A percentile compares a stretch with the other conserved stretches of the same genome.
Evolutionary conservation across 2,329 filamentous ascomycete genomes (phyloP).

Genomic region (Venturia nashicola): DNA sequence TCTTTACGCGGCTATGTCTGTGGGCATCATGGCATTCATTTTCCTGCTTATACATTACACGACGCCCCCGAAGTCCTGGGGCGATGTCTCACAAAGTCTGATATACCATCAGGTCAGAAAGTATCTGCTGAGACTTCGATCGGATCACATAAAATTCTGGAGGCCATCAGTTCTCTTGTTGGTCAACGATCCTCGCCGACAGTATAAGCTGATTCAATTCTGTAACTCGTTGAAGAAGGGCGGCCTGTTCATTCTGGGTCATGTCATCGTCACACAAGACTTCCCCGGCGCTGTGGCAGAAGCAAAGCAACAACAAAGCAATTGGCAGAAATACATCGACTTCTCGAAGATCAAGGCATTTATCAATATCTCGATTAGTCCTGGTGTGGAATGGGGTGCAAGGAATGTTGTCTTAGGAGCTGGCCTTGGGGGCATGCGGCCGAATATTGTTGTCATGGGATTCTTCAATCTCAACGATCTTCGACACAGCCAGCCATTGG

Average conservation of each 20-base stretch:
- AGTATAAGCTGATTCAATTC: constrained; percentile 77
- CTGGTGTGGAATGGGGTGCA: constrained; percentile 72
- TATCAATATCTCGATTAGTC: constrained; percentile 74
- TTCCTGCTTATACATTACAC: constrained; percentile 80
- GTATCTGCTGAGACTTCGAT: constrained; percentile 68
- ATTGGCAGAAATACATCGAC: constrained; percentile 81
- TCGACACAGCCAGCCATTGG: constrained; percentile 39
- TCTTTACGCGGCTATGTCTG: constrained; percentile 63
- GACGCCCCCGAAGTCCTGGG: constrained; percentile 77
- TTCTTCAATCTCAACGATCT: constrained; percentile 74
- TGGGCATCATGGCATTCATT: constrained; percentile 60
- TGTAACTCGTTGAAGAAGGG: constrained; percentile 89
- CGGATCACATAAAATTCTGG: constrained; percentile 92
- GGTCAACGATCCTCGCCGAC: constrained; percentile 68
- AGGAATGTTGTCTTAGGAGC: constrained; percentile 72
- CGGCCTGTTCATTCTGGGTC: constrained; percentile 70
- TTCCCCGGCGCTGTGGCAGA: constrained; percentile 70
- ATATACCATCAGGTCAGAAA: constrained; percentile 86
- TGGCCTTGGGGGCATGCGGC: constrained; percentile 75
- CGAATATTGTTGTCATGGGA: constrained; percentile 72
- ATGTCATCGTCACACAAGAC: constrained; percentile 77
- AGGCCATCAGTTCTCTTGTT: constrained; percentile 76
- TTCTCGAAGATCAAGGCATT: constrained; percentile 81
- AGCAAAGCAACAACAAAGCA: constrained; percentile 65
- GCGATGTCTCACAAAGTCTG: constrained; percentile 77